Evolutionary conservation across 176 grass and related monocot genomes (phyloP), one percentile per base, ranked within the genome.

Genomic region (Tillandsia fasciculata): DNA sequence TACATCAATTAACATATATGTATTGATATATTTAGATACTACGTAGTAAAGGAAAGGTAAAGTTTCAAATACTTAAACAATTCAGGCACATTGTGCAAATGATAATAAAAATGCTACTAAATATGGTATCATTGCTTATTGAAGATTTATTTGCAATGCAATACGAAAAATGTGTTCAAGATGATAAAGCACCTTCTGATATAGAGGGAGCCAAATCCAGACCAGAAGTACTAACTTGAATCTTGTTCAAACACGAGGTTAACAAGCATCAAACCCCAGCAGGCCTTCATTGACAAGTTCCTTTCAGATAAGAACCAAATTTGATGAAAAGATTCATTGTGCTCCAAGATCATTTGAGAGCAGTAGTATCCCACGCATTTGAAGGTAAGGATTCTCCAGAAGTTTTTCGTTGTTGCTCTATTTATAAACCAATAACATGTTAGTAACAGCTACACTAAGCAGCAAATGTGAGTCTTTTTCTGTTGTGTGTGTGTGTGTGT

Each of bases 361-460:
- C 72, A 86, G 95, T 70, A 93, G 74, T 83, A 99, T 90, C 26
- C 95, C 95, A 61, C 84, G 87, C 90, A 99, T 99, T 81, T 99
- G 95, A 78, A 99, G 87, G 80, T 99, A 99, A 49, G 94, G 94
- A 59, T 99, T 99, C 80, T 99, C 95, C 84, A 99, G 73, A 77
- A 99, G 90, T 79, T 99, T 99, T 77, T 94, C 95, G 64, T 99
- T 99, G 81, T 99, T 94, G 81, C 90, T 88, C 95, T 99, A 64
- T n/a, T 47, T 2, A 59, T 49, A 74, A 15, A 54, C 27, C 4
- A 70, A 69, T 73, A 9, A 53, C 33, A 71, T 75, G 66, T 64
- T 20, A 75, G 50, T 64, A 73, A 17, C 33, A 69, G 48, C 72
- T 70, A 77, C 47, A 79, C 47, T 52, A 57, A 26, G 67, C 68